Percentiles rank a stretch among this genome's conserved stretches.
Evolutionary conservation across 2,329 filamentous ascomycete genomes (phyloP).

Genomic region (Penicillium sp.): DNA sequence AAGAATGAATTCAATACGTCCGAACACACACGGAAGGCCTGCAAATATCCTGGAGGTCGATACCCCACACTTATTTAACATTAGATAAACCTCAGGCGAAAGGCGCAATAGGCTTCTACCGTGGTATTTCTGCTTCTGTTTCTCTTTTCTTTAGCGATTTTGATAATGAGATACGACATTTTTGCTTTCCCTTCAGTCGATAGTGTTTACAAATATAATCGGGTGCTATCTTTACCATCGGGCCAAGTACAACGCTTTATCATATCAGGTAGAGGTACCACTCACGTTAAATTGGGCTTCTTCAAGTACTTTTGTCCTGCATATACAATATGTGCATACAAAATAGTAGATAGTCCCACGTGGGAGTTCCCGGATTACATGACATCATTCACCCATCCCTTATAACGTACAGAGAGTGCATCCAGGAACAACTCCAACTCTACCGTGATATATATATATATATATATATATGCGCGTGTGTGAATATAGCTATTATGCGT

Average conservation of each 20-base stretch:
- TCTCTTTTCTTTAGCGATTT: background rate
- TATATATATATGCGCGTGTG: too few species aligned
- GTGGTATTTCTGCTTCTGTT: background rate
- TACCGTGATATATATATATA: background rate
- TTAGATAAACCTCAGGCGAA: background rate
- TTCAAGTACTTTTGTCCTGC: constrained; percentile 5
- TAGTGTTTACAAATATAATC: background rate
- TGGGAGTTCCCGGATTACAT: background rate
- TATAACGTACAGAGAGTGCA: background rate
- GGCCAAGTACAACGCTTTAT: background rate
- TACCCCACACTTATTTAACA: background rate
- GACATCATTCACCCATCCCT: background rate
- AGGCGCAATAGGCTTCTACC: background rate
- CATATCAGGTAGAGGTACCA: background rate
- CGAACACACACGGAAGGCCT: background rate
- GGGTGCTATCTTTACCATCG: background rate
- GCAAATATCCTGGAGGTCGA: background rate
- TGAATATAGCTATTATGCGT: background rate
- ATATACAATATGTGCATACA: background rate
- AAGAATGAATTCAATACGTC: background rate
- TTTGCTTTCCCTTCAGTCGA: background rate
- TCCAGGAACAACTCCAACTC: background rate
- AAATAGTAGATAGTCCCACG: background rate
- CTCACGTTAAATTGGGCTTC: background rate
- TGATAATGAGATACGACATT: constrained; percentile 5